Percentiles rank a stretch among this genome's conserved stretches.
Conservation (phyloP, 2,329 filamentous ascomycete genomes). For the Alternaria longipes region DNA sequence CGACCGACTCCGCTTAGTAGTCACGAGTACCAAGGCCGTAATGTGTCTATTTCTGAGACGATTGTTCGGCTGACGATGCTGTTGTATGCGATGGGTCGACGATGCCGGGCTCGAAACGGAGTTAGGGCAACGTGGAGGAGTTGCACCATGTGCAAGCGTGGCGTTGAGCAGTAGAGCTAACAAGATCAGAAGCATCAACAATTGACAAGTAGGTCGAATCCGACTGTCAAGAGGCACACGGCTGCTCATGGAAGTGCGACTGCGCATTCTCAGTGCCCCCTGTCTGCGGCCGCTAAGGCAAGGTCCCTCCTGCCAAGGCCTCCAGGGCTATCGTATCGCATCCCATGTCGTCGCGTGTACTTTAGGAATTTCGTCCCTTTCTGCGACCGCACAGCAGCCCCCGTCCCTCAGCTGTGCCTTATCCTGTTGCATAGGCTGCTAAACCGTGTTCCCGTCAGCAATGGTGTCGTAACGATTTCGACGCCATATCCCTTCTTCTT, state of each 20-base stretch:
- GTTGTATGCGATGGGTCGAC: neutral
- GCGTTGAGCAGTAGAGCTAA: neutral
- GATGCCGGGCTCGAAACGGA: neutral
- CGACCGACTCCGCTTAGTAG: neutral
- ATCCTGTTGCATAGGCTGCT: neutral
- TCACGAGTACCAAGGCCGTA: neutral
- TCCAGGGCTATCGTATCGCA: conserved; percentile 16
- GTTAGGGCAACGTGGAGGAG: conserved; percentile 7
- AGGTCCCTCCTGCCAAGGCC: conserved; percentile 27
- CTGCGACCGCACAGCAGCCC: conserved; percentile 16
- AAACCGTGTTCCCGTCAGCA: conserved; percentile 13
- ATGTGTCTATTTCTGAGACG: neutral
- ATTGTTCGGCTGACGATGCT: neutral
- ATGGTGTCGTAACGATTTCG: conserved; percentile 27
- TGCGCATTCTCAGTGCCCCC: neutral
- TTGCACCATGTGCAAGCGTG: conserved; percentile 11
- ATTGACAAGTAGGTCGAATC: neutral
- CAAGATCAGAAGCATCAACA: neutral
- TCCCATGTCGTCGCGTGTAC: conserved; percentile 26
- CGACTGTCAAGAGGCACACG: neutral
- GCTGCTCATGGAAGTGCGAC: conserved; percentile 1
- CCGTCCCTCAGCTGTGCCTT: neutral
- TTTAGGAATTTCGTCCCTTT: conserved; percentile 23
- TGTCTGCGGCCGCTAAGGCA: conserved; percentile 22
- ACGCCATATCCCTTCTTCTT: neutral